Conservation (phyloP, 768 basidiomycete genomes). For the Tephrocybe sp. region DNA sequence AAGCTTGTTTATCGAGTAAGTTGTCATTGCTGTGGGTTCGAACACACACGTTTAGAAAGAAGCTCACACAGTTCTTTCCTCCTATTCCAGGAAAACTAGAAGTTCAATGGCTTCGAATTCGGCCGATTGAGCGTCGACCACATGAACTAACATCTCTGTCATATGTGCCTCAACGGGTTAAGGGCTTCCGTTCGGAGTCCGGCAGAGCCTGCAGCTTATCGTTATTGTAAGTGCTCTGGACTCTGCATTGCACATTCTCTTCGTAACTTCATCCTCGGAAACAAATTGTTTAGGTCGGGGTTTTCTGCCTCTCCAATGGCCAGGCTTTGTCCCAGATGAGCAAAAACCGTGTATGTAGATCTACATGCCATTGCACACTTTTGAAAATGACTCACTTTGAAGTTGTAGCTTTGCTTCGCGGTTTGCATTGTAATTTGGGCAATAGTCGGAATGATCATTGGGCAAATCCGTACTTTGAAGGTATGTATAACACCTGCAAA, state of each 20-base stretch:
- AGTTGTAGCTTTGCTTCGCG: slow-evolving; percentile 50
- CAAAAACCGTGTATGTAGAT: slow-evolving; percentile 40
- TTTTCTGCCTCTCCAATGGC: slow-evolving; percentile 43
- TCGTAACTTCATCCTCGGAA: not conserved
- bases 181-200: no score
- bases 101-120: no score
- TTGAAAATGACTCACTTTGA: slow-evolving; percentile 9
- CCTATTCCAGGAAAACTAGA: no score
- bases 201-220: slow-evolving; percentile 54
- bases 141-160: no score
- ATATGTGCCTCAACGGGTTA: no score
- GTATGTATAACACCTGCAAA: slow-evolving; percentile 12
- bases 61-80: no score
- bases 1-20: no score
- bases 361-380: slow-evolving; percentile 49
- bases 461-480: slow-evolving; percentile 56
- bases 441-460: slow-evolving; percentile 52
- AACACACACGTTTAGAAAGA: no score
- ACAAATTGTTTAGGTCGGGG: slow-evolving; percentile 29
- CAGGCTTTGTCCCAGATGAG: slow-evolving; percentile 53
- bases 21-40: no score
- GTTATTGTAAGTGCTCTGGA: slow-evolving; percentile 48
- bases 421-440: slow-evolving; percentile 59
- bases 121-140: no score
- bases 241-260: no score